phyloP scores from a whole-genome alignment of 1,284 basidiomycete genomes.

The Leccinum subrobustum region DNA sequence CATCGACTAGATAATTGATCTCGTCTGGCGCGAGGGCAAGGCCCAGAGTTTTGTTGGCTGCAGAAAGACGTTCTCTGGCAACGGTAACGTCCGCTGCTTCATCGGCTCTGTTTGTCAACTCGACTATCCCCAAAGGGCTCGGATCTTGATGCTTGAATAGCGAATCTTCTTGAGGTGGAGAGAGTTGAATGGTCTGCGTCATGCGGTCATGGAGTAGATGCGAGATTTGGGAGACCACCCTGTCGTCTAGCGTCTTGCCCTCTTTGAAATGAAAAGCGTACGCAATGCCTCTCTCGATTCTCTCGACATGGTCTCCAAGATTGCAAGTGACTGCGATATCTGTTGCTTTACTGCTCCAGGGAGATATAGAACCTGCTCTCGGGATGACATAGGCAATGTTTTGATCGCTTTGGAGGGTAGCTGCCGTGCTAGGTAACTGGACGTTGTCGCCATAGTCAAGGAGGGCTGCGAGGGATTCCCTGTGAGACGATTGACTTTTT shows the following conservation, averaged over 20 bases:
- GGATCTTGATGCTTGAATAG: conserved; percentile 76
- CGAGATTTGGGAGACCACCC: conserved; percentile 50
- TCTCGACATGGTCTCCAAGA: conserved; percentile 65
- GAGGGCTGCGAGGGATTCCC: conserved; percentile 69
- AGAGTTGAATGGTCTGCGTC: conserved; percentile 79
- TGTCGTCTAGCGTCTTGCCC: conserved; percentile 40
- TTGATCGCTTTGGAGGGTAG: conserved; percentile 38
- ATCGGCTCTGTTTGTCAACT: conserved; percentile 42
- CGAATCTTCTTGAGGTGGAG: conserved; percentile 55
- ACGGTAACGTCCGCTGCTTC: conserved; percentile 28
- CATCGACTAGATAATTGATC: conserved; percentile 90
- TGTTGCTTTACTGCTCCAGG: conserved; percentile 98
- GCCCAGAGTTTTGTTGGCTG: conserved; percentile 85
- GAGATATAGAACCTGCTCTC: conserved; percentile 79
- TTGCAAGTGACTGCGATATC: conserved; percentile 92
- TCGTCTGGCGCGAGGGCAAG: conserved; percentile 90
- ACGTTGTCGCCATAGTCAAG: conserved; percentile 85
- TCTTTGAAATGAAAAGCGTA: conserved; percentile 63
- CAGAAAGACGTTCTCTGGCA: conserved; percentile 60
- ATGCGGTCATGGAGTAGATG: conserved; percentile 90
- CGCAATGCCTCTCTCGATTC: conserved; percentile 83
- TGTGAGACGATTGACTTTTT: conserved; percentile 43
- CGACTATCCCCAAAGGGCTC: conserved; percentile 70
- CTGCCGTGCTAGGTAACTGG: conserved; percentile 47
- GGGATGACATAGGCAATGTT: conserved; percentile 76